Base-by-base conservation (phyloP, 148 eudicot species). In the Vaccinium vitisidaea region DNA sequence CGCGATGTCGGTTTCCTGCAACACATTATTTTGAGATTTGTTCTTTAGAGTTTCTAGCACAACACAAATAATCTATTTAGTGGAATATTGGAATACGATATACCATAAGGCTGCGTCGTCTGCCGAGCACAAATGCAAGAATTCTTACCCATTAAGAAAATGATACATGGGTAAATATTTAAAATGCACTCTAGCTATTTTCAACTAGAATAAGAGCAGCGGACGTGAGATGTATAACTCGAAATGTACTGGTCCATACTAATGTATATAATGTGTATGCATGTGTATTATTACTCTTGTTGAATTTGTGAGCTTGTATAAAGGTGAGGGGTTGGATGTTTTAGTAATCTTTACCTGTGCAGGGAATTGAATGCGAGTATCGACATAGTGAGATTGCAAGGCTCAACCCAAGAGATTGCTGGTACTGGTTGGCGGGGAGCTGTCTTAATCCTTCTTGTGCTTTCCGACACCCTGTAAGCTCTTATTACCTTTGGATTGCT, bases 401-500 rank as follows among this genome's bases (percentile, higher is more conserved):
- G 90, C 90, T 93, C 81, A 93, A 94, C 83, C 96, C 95, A 1
- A 87, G 92, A 73, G 94, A 94, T 83, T 94, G 98, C 84, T 89
- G 98, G 94, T 94, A 91, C 87, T 94, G 98, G 98, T 83, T 90
- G 27, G 84, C 90, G 30, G 95, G 93, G 80, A 87, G 85, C 75
- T 94, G 98, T 83, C 85, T 91, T 39, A 92, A 94, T 84, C 93
- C 89, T 13, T 65, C 89, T n/a, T 94, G 96, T 85, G 93, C 88
- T 76, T 94, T 92, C 78, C 94, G 95, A 6, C 98, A 93, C 84
- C 98, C 96, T 78, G 98, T 94, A 88, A 91, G 94, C 84, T 87
- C 80, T 13, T 82, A 48, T 85, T 53, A 81, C 59, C n/a, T 76
- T 70, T 77, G 52, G n/a, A 58, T 81, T 75, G 43, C 43, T 10